A percentile compares a stretch with the other conserved stretches of the same genome.
These are phyloP conservation scores for Calonectria pseudoreteaudii DNA, from an alignment of 2,329 filamentous ascomycete species.

Conservation along the genomic window DNA sequence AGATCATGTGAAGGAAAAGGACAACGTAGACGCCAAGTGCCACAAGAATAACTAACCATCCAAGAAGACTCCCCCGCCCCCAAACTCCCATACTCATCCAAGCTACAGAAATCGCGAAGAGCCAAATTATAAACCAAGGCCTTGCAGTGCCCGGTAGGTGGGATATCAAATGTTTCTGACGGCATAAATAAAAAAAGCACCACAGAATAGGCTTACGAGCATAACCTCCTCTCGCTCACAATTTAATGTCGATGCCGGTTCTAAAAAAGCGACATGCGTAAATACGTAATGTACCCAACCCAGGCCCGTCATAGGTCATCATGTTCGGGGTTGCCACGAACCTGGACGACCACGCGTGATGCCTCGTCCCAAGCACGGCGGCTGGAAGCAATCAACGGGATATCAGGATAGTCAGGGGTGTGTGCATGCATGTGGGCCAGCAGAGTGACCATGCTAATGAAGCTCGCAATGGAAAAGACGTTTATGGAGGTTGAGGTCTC, in stretches of 20 bases:
- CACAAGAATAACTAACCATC: background rate
- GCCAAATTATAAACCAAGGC: background rate
- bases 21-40: conserved; percentile 1
- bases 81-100: conserved; percentile 3
- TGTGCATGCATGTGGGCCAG: conserved; percentile 75
- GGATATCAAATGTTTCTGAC: conserved; percentile 30
- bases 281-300: background rate
- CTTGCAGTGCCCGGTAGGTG: conserved; percentile 3
- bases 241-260: background rate
- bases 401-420: conserved; percentile 69
- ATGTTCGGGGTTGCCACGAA: conserved; percentile 45
- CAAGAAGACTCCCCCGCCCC: background rate
- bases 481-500: conserved; percentile 83
- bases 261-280: background rate
- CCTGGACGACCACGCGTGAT: conserved; percentile 41
- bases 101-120: background rate
- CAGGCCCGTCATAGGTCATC: conserved; percentile 40
- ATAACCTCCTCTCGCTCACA: background rate
- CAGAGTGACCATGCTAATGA: conserved; percentile 78
- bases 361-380: conserved; percentile 51
- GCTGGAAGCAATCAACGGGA: conserved; percentile 64
- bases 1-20: conserved; percentile 1
- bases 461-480: conserved; percentile 81
- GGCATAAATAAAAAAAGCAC: background rate
- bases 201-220: background rate